Evolutionary conservation across 1,284 basidiomycete genomes (phyloP).

Genomic region (Austroboletus olivaceoglutinosus): DNA sequence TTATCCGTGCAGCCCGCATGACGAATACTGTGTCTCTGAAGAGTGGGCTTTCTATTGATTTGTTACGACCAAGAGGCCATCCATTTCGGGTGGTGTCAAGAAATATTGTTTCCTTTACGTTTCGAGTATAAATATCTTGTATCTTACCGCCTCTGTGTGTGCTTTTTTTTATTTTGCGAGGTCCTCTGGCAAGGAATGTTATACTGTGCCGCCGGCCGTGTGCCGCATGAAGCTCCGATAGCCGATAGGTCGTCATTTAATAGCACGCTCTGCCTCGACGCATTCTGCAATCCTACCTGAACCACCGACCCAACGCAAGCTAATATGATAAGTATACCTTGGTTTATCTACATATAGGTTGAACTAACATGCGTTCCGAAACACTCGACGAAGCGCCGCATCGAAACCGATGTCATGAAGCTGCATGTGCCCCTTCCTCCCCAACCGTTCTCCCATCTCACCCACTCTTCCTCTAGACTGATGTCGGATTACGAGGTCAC

Average conservation of each 20-base stretch:
- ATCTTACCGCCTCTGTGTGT: conserved; percentile 11
- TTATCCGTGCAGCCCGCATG: conserved; percentile 57
- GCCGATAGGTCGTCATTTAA: conserved; percentile 18
- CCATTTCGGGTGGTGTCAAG: conserved; percentile 5
- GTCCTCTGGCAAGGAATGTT: conserved; percentile 24
- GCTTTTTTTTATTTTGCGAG: background rate
- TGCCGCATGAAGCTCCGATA: conserved; percentile 11
- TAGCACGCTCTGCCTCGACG: background rate
- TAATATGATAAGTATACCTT: conserved; percentile 40
- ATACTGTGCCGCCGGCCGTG: no score
- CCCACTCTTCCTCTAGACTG: conserved; percentile 51
- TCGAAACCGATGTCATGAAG: conserved; percentile 99
- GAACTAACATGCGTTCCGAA: conserved; percentile 20
- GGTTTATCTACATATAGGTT: background rate
- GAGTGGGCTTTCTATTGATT: conserved; percentile 64
- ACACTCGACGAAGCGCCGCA: conserved; percentile 77
- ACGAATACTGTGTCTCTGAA: conserved; percentile 66
- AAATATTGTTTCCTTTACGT: conserved; percentile 12
- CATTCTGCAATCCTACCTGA: conserved; percentile 6
- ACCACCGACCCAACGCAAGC: conserved; percentile 13
- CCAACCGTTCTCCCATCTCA: conserved; percentile 11
- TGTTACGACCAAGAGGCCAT: background rate
- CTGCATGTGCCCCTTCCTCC: conserved; percentile 57
- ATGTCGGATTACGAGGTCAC: conserved; percentile 98
- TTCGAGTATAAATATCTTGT: conserved; percentile 21